Percentiles rank a stretch among this genome's conserved stretches.
Conservation (phyloP, 2,329 filamentous ascomycete species). For the Ceratocystis alfenasii region DNA sequence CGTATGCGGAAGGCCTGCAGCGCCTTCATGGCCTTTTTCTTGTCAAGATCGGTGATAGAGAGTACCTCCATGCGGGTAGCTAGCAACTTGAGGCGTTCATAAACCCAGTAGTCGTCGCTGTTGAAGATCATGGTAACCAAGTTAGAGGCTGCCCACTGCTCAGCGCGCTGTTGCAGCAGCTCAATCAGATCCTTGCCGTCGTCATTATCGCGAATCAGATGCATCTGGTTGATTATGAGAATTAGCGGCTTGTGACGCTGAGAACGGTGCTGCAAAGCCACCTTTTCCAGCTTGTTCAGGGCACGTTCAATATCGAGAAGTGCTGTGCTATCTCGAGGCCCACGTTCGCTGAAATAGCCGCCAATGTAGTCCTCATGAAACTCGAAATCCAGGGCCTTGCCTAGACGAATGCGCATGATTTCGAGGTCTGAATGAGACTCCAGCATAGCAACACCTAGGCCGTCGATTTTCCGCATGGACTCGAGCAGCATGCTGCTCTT, state of each 20-base stretch:
- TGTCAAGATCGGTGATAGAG: slow-evolving; percentile 71
- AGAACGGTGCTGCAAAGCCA: slow-evolving; percentile 61
- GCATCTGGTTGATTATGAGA: slow-evolving; percentile 89
- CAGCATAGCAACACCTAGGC: slow-evolving; percentile 84
- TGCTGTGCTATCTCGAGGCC: slow-evolving; percentile 81
- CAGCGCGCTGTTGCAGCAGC: slow-evolving; percentile 85
- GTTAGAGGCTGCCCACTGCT: slow-evolving; percentile 89
- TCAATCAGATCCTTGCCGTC: slow-evolving; percentile 90
- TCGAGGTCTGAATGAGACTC: slow-evolving; percentile 92
- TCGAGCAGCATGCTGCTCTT: slow-evolving; percentile 95
- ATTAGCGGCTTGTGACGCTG: slow-evolving; percentile 58
- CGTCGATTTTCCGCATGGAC: slow-evolving; percentile 85
- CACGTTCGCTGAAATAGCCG: slow-evolving; percentile 85
- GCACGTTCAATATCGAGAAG: slow-evolving; percentile 91
- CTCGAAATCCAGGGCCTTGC: slow-evolving; percentile 90
- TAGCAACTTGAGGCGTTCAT: slow-evolving; percentile 83
- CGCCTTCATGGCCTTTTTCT: slow-evolving; percentile 62
- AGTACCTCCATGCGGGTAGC: slow-evolving; percentile 92
- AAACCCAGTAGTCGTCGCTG: slow-evolving; percentile 97
- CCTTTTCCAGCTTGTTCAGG: slow-evolving; percentile 95
- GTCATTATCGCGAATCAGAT: slow-evolving; percentile 81
- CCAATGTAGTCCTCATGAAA: slow-evolving; percentile 98
- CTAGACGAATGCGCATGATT: slow-evolving; percentile 84
- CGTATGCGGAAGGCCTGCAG: slow-evolving; percentile 67
- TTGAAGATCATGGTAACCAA: slow-evolving; percentile 90